Evolutionary conservation across 306 rosid species (phyloP), one percentile per base, ranked within the genome.

Genomic region (Alnus rubra): DNA sequence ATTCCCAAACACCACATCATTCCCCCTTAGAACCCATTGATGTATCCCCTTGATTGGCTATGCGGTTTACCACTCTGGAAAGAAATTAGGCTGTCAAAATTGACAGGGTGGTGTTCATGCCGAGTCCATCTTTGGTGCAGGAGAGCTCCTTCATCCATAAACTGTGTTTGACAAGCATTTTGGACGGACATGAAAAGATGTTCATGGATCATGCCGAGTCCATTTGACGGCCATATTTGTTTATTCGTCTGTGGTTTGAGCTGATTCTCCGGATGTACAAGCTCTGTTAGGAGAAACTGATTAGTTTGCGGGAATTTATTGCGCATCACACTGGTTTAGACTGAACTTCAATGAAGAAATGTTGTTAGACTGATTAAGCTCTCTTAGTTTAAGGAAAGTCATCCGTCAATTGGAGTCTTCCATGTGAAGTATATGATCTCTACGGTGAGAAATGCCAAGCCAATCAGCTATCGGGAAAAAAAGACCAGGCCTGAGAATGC

Each of bases 31-130:
- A 80, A 60, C 89, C 85, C 76, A 87, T 90, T 69, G 88, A 84
- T 19, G 68, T 94, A 71, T 92, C 91, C 75, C 91, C 93, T 9
- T 92, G 74, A 85, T 77, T 69, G 86, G 49, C 65, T 48, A 16
- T 63, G 14, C 13, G 59, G 75, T 54, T 28, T 77, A 65, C 30
- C 63, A 76, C 65, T 58, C 58, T n/a, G 62, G 78, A 39, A 39
- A 69, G 39, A 68, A 37, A 75, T 76, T 53, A 51, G 76, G 71
- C 76, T 77, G 51, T 13, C 69, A 71, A 69, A 75, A 42, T 48
- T n/a, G 73, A 39, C 31, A 42, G 51, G 51, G 50, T 37, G 30
- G 50, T 4, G 14, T 16, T 67, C 51, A 37, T 67, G 50, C 31
- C 5, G 51, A 7, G 50, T 63, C 45, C 31, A 13, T 37, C 51